Conservation (phyloP, 176 grass and related monocot species). For the Cymbopogon citratus region DNA sequence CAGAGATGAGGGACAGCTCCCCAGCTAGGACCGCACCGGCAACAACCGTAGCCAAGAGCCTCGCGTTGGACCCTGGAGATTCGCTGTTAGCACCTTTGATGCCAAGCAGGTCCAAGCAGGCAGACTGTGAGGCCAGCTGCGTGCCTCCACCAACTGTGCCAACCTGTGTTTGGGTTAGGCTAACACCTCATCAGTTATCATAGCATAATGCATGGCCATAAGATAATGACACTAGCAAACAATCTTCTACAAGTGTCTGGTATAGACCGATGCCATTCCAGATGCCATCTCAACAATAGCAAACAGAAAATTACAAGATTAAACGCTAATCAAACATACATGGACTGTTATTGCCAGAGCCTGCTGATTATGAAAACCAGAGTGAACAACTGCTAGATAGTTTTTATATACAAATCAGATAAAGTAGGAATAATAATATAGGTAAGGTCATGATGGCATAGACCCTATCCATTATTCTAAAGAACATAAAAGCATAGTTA, state of each 20-base stretch:
- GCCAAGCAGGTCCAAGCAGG: slow-evolving; percentile 84
- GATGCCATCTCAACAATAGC: not conserved
- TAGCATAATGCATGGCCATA: not conserved
- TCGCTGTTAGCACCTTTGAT: slow-evolving; percentile 75
- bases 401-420: not conserved
- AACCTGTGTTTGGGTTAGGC: slow-evolving; percentile 53
- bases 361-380: slow-evolving; percentile 26
- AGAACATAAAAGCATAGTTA: not conserved
- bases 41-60: slow-evolving; percentile 70
- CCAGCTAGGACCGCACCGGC: slow-evolving; percentile 82
- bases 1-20: slow-evolving; percentile 87
- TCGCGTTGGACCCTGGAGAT: slow-evolving; percentile 70
- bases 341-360: not conserved
- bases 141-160: slow-evolving; percentile 91
- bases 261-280: not conserved
- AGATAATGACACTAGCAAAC: slow-evolving; percentile 22
- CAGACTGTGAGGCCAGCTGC: slow-evolving; percentile 81
- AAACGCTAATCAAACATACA: slow-evolving; percentile 22
- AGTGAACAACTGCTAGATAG: not conserved
- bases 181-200: slow-evolving; percentile 18
- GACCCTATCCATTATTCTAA: not conserved
- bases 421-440: not conserved
- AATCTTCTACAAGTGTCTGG: slow-evolving; percentile 17
- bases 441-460: not conserved
- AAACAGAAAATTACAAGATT: slow-evolving; percentile 8